Base-by-base conservation (phyloP, 2,329 filamentous ascomycete species). In the Fusarium euwallaceae region DNA sequence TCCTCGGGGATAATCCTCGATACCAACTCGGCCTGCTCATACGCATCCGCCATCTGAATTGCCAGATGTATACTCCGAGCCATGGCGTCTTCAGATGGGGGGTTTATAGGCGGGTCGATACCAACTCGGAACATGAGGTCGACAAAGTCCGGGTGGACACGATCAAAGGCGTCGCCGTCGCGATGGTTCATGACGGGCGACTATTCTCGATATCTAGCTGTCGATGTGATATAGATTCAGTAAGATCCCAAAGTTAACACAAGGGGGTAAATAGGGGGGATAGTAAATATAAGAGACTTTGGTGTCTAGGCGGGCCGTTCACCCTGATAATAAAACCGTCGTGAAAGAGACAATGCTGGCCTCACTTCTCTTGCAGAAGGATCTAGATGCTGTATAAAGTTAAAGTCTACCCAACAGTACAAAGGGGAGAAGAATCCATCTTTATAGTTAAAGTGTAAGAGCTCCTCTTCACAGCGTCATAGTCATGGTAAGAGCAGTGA, bases 1-100 rank as follows among this genome's bases (percentile, higher is more conserved):
- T 78, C 72, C n/a, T 79, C 75, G 0, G 75, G 22, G 32, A 80
- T 68, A 11, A 80, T 71, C 10, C 76, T 74, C 3, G 69, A 70
- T 9, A 79, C 39, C 6, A 80, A 34, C 10, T 68, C 56, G 17
- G 66, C 37, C 17, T 80, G 78, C 16, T 77, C 72, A 1, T 43
- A 29, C 0, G 66, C 59, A 2, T 78, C 71, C 5, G 72, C 67
- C 11, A 77, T 68, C 41, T 78, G 70, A 16, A 80, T 66, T 6
- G 78, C 78, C 6, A 79, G 24, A 1, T 27, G 6, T 20, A 76
- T 73, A 4, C 67, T 59, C 2, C 61, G 69, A 7, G 75, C 76
- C 6, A 80, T 45, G 6, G 51, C 59, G 1, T 64, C 20, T 51
- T 78, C 71, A 1, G 78, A 64, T 1, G 75, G 29, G 8, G 34